Evolutionary conservation across 176 grass and related monocot species (phyloP).

Genomic region (Thalia dealbata): DNA sequence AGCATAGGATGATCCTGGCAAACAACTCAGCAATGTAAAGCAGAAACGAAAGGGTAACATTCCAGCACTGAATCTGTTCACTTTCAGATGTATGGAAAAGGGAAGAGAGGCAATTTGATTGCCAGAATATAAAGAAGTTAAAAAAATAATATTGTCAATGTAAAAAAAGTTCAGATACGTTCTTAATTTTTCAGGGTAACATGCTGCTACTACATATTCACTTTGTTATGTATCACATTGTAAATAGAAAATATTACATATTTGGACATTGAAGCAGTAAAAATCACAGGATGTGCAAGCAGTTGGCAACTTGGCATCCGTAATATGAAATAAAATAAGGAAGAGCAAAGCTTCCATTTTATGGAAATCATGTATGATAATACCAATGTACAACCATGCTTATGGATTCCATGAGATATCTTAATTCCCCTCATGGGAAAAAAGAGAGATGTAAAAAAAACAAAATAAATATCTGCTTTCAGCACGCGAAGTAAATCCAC

Average conservation of each 20-base stretch:
- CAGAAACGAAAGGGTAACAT: background rate
- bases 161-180: background rate
- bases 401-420: no score
- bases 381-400: no score
- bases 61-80: background rate
- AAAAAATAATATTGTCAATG: background rate
- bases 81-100: background rate
- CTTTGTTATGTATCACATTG: no score
- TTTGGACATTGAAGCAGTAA: background rate
- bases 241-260: background rate
- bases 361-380: no score
- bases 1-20: slow-evolving; percentile 91
- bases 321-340: no score
- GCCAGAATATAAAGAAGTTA: background rate
- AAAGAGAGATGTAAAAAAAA: no score
- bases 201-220: no score
- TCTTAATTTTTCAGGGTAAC: background rate
- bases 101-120: background rate
- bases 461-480: background rate
- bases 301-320: no score
- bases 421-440: no score
- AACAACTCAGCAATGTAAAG: slow-evolving; percentile 8
- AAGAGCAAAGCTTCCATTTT: no score
- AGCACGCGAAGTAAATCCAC: background rate
- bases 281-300: background rate